A percentile compares a stretch with the other conserved stretches of the same genome.
phyloP scores from a whole-genome alignment of 805 yeast species.

The Yamadazyma scolyti region DNA sequence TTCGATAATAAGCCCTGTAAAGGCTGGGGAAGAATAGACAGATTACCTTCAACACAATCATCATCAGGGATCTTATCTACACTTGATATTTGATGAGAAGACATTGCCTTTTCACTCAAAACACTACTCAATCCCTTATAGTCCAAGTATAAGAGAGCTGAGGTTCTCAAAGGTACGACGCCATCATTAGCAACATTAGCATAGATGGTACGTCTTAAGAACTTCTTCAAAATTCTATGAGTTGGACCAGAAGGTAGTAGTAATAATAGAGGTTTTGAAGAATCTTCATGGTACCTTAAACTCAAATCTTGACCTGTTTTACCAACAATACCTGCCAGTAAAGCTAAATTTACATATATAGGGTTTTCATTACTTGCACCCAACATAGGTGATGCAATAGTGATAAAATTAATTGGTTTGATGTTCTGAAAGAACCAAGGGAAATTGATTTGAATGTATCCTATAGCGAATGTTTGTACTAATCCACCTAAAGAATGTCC shows the following conservation, averaged over 20 bases:
- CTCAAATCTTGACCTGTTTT: conserved; percentile 89
- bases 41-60: conserved; percentile 9
- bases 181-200: conserved; percentile 94
- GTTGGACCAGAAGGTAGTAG: conserved; percentile 76
- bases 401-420: conserved; percentile 73
- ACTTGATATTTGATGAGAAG: conserved; percentile 10
- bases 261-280: conserved; percentile 63
- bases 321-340: conserved; percentile 89
- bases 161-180: conserved; percentile 89
- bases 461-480: conserved; percentile 86
- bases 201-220: conserved; percentile 72
- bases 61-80: conserved; percentile 13
- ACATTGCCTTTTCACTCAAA: conserved; percentile 14
- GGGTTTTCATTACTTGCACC: conserved; percentile 92
- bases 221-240: conserved; percentile 55
- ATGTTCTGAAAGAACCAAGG: conserved; percentile 68
- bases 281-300: conserved; percentile 44
- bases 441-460: conserved; percentile 63
- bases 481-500: conserved; percentile 95
- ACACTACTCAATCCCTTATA: conserved; percentile 55
- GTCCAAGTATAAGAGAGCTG: conserved; percentile 81
- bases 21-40: conserved; percentile 16
- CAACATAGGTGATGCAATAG: conserved; percentile 83
- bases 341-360: conserved; percentile 72
- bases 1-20: conserved; percentile 36